These are phyloP conservation scores for Fonsecaea nubica DNA, from an alignment of 2,329 filamentous ascomycete species.

Conservation along the genomic window DNA sequence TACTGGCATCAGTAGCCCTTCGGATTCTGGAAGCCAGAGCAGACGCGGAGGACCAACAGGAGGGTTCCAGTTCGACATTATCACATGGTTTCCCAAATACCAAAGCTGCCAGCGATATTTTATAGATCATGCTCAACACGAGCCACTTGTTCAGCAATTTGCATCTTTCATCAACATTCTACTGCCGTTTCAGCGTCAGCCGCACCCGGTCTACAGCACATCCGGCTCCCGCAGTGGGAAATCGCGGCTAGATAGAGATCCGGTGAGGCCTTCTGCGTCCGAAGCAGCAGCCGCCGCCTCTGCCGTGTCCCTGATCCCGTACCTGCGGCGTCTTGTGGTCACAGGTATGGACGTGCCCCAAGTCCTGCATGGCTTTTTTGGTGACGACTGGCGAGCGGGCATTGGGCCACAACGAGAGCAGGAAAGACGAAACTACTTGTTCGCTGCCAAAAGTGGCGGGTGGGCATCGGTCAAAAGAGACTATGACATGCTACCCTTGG, in stretches of 20 bases:
- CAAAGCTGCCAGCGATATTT: slow-evolving; percentile 91
- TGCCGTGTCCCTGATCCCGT: slow-evolving; percentile 77
- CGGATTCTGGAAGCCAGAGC: slow-evolving; percentile 21
- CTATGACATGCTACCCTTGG: slow-evolving; percentile 84
- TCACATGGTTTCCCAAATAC: slow-evolving; percentile 92
- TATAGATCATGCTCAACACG: slow-evolving; percentile 87
- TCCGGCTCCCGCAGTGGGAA: slow-evolving; percentile 39
- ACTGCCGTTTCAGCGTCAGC: slow-evolving; percentile 78
- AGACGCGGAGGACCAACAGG: slow-evolving; percentile 35
- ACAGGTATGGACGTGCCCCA: slow-evolving; percentile 88
- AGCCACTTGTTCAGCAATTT: slow-evolving; percentile 80
- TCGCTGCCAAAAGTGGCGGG: slow-evolving; percentile 88
- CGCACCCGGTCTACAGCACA: slow-evolving; percentile 56
- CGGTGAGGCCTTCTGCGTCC: slow-evolving; percentile 26
- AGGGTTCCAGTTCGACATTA: slow-evolving; percentile 66
- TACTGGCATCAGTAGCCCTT: slow-evolving; percentile 33
- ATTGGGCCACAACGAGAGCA: slow-evolving; percentile 83
- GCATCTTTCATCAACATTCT: slow-evolving; percentile 91
- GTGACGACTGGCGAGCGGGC: slow-evolving; percentile 85
- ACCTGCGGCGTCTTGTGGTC: slow-evolving; percentile 85
- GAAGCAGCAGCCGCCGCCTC: slow-evolving; percentile 43
- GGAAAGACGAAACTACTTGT: slow-evolving; percentile 92
- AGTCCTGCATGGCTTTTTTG: slow-evolving; percentile 94
- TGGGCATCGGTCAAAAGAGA: slow-evolving; percentile 89
- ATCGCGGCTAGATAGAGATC: slow-evolving; percentile 29